Conservation (phyloP, 1,139 yeast species). For the Lodderomyces beijingensis region DNA sequence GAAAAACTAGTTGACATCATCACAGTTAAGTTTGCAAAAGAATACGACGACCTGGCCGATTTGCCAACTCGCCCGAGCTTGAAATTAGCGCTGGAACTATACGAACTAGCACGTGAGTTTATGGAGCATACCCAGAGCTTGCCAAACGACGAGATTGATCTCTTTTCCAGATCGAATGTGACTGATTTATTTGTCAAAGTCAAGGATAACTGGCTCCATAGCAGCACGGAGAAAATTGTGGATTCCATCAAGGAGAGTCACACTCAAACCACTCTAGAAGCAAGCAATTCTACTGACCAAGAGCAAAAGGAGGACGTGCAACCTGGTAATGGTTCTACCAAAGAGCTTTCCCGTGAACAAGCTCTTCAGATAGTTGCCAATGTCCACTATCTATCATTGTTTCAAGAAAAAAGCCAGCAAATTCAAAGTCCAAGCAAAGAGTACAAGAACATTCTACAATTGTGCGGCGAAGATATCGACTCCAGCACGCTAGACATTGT, state of each 20-base stretch:
- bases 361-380: too few species aligned
- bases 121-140: not conserved
- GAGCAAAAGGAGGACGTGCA: too few species aligned
- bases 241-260: too few species aligned
- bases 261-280: too few species aligned
- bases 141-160: not conserved
- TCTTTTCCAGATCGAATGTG: not conserved
- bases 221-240: too few species aligned
- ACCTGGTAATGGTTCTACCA: too few species aligned
- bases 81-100: not conserved
- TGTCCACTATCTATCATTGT: not conserved
- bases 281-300: too few species aligned
- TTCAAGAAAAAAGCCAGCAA: not conserved
- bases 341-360: too few species aligned
- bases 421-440: slow-evolving; percentile 1
- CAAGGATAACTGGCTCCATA: slow-evolving; percentile 1
- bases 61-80: slow-evolving; percentile 3
- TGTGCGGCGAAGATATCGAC: slow-evolving; percentile 9
- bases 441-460: not conserved
- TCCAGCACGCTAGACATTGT: slow-evolving; percentile 16
- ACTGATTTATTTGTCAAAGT: not conserved
- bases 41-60: not conserved
- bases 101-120: not conserved
- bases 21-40: not conserved
- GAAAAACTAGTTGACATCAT: not conserved